These are phyloP conservation scores for Cadophora malorum DNA, from an alignment of 2,329 filamentous ascomycete genomes.

Conservation along the genomic window DNA sequence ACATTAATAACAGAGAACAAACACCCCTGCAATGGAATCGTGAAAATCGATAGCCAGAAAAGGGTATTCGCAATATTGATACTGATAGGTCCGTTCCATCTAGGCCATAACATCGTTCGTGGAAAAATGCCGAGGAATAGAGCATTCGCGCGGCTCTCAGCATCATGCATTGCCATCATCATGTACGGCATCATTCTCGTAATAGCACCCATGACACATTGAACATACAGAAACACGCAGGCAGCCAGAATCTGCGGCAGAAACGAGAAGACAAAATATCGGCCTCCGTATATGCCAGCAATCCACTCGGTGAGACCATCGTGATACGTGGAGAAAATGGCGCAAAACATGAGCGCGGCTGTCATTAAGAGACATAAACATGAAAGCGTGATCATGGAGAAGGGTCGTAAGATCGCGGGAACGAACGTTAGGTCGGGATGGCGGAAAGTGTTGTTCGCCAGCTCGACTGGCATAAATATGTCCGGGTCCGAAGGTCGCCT, in stretches of 20 bases:
- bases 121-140: slow-evolving; percentile 68
- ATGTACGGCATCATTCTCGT: slow-evolving; percentile 80
- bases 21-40: slow-evolving; percentile 80
- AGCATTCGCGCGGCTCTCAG: slow-evolving; percentile 64
- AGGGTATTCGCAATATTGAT: slow-evolving; percentile 70
- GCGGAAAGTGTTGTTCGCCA: slow-evolving; percentile 50
- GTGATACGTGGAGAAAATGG: slow-evolving; percentile 68
- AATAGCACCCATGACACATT: slow-evolving; percentile 76
- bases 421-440: slow-evolving; percentile 69
- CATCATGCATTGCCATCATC: slow-evolving; percentile 71
- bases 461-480: slow-evolving; percentile 55
- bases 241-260: slow-evolving; percentile 80
- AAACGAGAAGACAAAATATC: slow-evolving; percentile 88
- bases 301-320: slow-evolving; percentile 72
- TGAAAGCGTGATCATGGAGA: slow-evolving; percentile 66
- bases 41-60: slow-evolving; percentile 81
- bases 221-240: slow-evolving; percentile 75
- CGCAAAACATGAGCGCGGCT: slow-evolving; percentile 73
- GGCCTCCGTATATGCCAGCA: slow-evolving; percentile 68
- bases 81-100: slow-evolving; percentile 69
- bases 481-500: slow-evolving; percentile 43
- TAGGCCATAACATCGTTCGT: slow-evolving; percentile 71
- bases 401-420: slow-evolving; percentile 72
- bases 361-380: slow-evolving; percentile 73
- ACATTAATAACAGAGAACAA: slow-evolving; percentile 71